Base-by-base conservation (phyloP, 306 rosid genomes). In the Cicer bijugum region DNA sequence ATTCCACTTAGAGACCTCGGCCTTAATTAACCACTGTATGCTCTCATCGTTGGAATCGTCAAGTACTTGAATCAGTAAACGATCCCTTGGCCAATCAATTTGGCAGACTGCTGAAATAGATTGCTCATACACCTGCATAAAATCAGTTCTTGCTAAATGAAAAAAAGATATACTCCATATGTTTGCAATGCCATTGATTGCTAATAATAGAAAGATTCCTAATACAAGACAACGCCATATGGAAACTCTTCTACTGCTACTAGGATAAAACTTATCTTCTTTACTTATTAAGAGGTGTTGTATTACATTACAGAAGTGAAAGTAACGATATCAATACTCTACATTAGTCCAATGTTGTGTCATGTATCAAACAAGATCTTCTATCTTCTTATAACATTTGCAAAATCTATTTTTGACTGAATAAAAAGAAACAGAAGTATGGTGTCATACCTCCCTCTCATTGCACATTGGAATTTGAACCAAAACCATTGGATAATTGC, bases 381-480 rank as follows among this genome's bases (percentile, higher is more conserved):
- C 46, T 66, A 76, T 52, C 70, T 65, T 76, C 20, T 46, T 40
- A 3, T 47, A 61, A 33, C 23, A 66, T 71, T 76, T 47, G 60
- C 60, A 64, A 75, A 74, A 61, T 57, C 39, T 57, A 57, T 6
- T 28, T 57, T 57, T 8, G n/a, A 55, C 61, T 23, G 33, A 23
- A 17, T 17, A 6, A 33, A 42, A 43, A 59, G 10, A 59, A 9
- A 55, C 37, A 59, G 17, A 33, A 59, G 17, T 33, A 71, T 56
- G 74, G 71, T 58, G 42, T 12, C 44, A 74, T 89, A 93, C 98
- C 98, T 93, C 98, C 61, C 64, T 88, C 86, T 93, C 97, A 23
- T 93, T 93, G 80, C 98, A 91, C 97, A 93, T 93, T 38, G 97
- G 98, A 78, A 93, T 89, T 84, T 93, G 97, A 84, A 91, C 82